Base-by-base conservation (phyloP, 2,329 filamentous ascomycete genomes). In the Nannizzia gypsea region DNA sequence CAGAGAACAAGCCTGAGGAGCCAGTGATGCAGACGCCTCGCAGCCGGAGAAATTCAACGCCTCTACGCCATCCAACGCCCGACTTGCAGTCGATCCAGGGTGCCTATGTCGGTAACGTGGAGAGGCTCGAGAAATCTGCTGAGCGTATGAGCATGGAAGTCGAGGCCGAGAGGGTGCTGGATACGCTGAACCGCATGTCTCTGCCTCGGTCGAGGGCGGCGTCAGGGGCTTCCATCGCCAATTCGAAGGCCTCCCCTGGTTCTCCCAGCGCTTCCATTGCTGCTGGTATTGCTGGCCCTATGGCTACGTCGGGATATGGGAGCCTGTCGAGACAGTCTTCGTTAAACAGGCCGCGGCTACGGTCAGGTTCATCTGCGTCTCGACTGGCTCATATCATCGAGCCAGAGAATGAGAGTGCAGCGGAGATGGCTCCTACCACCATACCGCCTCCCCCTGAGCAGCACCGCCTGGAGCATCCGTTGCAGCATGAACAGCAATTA, bases 31-130 rank as follows among this genome's bases (percentile, higher is more conserved):
- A 67, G 57, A 74, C 72, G 38, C 71, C 76, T 24, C 72, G 71
- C 40, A 73, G 73, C 58, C 54, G 22, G 9, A 74, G 73, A 59
- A 67, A 68, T 38, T 69, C 76, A 42, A 68, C 75, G 15, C 74
- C 74, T 62, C 71, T 79, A 60, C 75, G 72, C 60, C 77, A 78
- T 66, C 77, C 77, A 15, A 78, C 71, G 13, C 77, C 77, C 3
- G 77, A 77, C 64, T 70, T 79, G 15, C 77, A 80, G 62, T 75
- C 77, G 36, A 63, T 78, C 60, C 77, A 80, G 69, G 77, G 77
- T 46, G 77, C 77, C 26, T 78, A 79, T 61, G 66, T 74, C 31
- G 74, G 74, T 62, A 79, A 80, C 72, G 74, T 80, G 59, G 76
- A 77, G 65, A 70, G 77, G 48, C 64, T 80, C 64, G 77, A 80